Conservation (phyloP, 148 eudicot species). For the Diospyros kaki region DNA sequence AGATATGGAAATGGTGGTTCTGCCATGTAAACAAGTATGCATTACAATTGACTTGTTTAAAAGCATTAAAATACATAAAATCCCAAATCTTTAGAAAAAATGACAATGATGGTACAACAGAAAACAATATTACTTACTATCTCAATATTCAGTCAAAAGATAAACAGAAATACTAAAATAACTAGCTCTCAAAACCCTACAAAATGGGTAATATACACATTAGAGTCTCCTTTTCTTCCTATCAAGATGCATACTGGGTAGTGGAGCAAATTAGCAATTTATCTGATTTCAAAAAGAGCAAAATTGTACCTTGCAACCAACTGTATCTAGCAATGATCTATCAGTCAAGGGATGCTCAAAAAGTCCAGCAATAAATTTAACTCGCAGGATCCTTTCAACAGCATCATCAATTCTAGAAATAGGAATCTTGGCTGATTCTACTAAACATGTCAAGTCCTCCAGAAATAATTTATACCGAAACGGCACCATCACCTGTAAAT, state of each 20-base stretch:
- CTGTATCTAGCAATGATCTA: constrained; percentile 62
- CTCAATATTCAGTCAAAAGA: no score
- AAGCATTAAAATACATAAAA: neutral
- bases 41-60: neutral
- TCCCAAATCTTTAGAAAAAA: neutral
- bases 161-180: neutral
- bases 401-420: constrained; percentile 90
- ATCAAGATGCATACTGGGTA: neutral
- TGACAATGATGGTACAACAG: neutral
- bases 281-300: neutral
- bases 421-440: constrained; percentile 66
- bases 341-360: constrained; percentile 80
- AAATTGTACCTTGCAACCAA: constrained; percentile 80
- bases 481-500: constrained; percentile 84
- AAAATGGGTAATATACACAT: neutral
- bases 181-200: neutral
- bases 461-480: constrained; percentile 53
- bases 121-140: no score
- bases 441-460: constrained; percentile 61
- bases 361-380: constrained; percentile 80
- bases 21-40: neutral
- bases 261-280: neutral
- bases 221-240: neutral
- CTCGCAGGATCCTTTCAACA: constrained; percentile 81
- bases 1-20: neutral